Evolutionary conservation across 257 asterid genomes (phyloP).

Genomic region (Nicotiana paniculata): DNA sequence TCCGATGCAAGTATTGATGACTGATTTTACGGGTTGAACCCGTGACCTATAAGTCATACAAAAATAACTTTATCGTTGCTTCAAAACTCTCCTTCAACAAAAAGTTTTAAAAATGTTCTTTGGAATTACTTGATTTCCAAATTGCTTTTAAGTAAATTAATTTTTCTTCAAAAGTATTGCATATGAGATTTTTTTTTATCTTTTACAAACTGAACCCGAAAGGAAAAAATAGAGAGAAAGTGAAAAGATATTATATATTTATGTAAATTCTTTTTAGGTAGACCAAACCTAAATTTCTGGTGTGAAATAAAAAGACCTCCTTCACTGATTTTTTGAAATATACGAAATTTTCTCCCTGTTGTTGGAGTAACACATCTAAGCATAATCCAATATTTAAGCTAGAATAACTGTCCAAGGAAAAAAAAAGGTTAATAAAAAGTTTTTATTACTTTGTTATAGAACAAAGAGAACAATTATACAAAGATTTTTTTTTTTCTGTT

Average conservation of each 20-base stretch:
- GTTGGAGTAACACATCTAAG: neutral
- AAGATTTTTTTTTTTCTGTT: neutral
- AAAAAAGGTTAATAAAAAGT: neutral
- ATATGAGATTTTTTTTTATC: too few relatives aligned
- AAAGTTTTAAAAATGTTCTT: neutral
- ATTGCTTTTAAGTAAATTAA: too few relatives aligned
- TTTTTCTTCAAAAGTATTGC: too few relatives aligned
- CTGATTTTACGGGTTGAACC: too few relatives aligned
- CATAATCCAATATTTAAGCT: neutral
- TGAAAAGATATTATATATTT: too few relatives aligned
- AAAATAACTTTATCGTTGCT: too few relatives aligned
- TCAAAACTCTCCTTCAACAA: neutral
- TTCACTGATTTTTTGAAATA: neutral
- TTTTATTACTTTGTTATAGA: neutral
- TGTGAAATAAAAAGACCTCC: neutral
- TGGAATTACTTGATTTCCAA: neutral
- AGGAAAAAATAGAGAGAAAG: too few relatives aligned
- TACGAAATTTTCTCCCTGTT: neutral
- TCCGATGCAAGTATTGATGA: too few relatives aligned
- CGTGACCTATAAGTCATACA: too few relatives aligned
- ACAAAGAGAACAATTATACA: neutral
- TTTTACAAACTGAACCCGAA: too few relatives aligned
- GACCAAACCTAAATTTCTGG: neutral
- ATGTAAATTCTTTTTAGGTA: neutral
- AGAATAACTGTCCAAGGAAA: neutral